phyloP scores from a whole-genome alignment of 169 alveolate genomes.

The Plasmodium berghei region DNA sequence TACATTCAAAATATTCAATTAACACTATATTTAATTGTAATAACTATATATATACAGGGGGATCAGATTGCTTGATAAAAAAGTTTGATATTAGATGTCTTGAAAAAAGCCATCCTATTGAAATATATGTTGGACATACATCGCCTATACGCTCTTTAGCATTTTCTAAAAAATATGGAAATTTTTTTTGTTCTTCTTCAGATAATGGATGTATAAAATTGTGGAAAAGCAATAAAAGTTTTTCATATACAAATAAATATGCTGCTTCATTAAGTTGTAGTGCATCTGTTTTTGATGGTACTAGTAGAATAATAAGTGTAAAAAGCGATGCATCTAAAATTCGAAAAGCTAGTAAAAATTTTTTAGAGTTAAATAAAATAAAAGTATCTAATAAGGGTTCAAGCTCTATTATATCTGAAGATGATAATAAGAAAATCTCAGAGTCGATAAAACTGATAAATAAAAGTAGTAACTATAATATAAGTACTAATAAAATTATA shows the following conservation, averaged over 20 bases:
- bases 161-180: conserved; percentile 12
- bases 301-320: background rate
- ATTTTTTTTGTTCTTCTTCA: conserved; percentile 37
- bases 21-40: conserved; percentile 24
- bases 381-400: conserved; percentile 22
- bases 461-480: conserved; percentile 14
- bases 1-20: conserved; percentile 56
- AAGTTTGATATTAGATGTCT: conserved; percentile 45
- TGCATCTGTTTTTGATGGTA: conserved; percentile 1
- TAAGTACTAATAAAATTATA: conserved; percentile 1
- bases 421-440: background rate
- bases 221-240: conserved; percentile 14
- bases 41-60: conserved; percentile 41
- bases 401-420: conserved; percentile 22
- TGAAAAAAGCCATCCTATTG: conserved; percentile 21
- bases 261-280: conserved; percentile 10
- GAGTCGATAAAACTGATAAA: background rate
- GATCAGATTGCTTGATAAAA: conserved; percentile 58
- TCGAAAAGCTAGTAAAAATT: conserved; percentile 24
- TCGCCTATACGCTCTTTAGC: conserved; percentile 61
- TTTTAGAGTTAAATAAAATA: conserved; percentile 20
- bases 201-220: conserved; percentile 69
- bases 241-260: conserved; percentile 1
- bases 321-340: background rate
- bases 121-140: conserved; percentile 59